A percentile compares a stretch with the other conserved stretches of the same genome.
Conservation (phyloP, 177 flowering plant species). For the Vitis hybrid region DNA sequence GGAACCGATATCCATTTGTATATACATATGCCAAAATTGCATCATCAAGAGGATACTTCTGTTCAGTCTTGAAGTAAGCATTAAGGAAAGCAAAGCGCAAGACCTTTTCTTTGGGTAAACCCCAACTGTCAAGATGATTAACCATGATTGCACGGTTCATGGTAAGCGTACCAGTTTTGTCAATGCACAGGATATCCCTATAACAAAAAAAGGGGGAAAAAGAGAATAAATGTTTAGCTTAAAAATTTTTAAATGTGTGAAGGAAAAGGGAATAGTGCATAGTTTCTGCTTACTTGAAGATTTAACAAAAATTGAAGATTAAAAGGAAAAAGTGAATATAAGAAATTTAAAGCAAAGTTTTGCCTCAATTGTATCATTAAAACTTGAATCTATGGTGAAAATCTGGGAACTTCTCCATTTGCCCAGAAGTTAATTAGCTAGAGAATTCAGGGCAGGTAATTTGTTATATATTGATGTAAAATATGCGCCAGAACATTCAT, state of each 20-base stretch:
- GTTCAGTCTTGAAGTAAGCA: constrained; percentile 72
- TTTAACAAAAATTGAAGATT: too few species aligned
- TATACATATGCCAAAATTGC: constrained; percentile 76
- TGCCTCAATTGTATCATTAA: too few species aligned
- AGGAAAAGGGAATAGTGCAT: too few species aligned
- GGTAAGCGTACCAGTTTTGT: constrained; percentile 82
- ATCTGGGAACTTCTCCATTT: too few species aligned
- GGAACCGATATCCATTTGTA: constrained; percentile 65
- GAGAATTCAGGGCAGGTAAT: too few species aligned
- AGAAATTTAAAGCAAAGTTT: too few species aligned
- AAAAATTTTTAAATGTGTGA: background rate
- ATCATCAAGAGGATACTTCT: constrained; percentile 72
- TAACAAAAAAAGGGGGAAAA: constrained; percentile 1
- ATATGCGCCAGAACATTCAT: too few species aligned
- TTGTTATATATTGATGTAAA: background rate
- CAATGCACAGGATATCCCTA: constrained; percentile 79
- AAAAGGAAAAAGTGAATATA: too few species aligned
- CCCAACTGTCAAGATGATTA: constrained; percentile 62
- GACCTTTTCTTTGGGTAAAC: constrained; percentile 53
- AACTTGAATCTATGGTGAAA: too few species aligned
- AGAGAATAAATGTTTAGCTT: background rate
- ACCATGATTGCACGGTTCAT: constrained; percentile 61
- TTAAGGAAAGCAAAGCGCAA: constrained; percentile 69
- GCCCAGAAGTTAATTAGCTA: too few species aligned
- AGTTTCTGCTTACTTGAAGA: too few species aligned